Evolutionary conservation across 805 yeast genomes (phyloP).

Genomic region (Yamadazyma ubonensis): DNA sequence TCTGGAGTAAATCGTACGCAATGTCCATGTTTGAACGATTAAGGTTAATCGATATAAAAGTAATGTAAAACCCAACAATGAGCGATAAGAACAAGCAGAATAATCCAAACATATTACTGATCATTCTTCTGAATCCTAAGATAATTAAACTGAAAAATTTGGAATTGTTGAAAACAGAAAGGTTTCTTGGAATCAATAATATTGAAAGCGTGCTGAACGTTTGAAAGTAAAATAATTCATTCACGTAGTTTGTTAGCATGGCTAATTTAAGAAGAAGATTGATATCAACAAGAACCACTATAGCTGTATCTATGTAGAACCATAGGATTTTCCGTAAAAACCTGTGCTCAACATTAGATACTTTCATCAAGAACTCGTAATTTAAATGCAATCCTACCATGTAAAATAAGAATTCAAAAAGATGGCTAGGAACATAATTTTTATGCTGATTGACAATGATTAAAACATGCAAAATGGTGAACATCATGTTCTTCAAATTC

Average conservation of each 20-base stretch:
- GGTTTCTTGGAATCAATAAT: slow-evolving; percentile 48
- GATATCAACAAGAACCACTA: slow-evolving; percentile 38
- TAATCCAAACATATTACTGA: slow-evolving; percentile 48
- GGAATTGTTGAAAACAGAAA: slow-evolving; percentile 50
- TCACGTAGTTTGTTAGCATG: slow-evolving; percentile 15
- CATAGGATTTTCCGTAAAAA: slow-evolving; percentile 51
- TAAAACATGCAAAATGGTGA: slow-evolving; percentile 19
- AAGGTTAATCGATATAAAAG: slow-evolving; percentile 48
- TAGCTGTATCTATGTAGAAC: slow-evolving; percentile 49
- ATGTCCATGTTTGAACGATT: slow-evolving; percentile 43
- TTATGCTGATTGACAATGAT: slow-evolving; percentile 29
- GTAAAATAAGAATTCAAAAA: slow-evolving; percentile 42
- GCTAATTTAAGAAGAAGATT: slow-evolving; percentile 27
- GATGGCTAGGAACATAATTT: slow-evolving; percentile 7
- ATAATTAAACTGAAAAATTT: slow-evolving; percentile 52
- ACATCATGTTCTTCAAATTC: slow-evolving; percentile 30
- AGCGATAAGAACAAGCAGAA: slow-evolving; percentile 49
- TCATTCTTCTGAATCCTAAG: slow-evolving; percentile 51
- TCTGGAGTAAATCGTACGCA: slow-evolving; percentile 50
- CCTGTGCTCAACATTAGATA: slow-evolving; percentile 44
- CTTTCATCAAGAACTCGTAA: slow-evolving; percentile 45
- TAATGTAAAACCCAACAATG: slow-evolving; percentile 54
- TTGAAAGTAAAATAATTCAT: slow-evolving; percentile 24
- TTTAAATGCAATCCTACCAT: slow-evolving; percentile 46
- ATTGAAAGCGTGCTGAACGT: slow-evolving; percentile 46